These are phyloP conservation scores for Sphaerostilbella broomeana DNA, from an alignment of 2,329 filamentous ascomycete species.

Conservation along the genomic window DNA sequence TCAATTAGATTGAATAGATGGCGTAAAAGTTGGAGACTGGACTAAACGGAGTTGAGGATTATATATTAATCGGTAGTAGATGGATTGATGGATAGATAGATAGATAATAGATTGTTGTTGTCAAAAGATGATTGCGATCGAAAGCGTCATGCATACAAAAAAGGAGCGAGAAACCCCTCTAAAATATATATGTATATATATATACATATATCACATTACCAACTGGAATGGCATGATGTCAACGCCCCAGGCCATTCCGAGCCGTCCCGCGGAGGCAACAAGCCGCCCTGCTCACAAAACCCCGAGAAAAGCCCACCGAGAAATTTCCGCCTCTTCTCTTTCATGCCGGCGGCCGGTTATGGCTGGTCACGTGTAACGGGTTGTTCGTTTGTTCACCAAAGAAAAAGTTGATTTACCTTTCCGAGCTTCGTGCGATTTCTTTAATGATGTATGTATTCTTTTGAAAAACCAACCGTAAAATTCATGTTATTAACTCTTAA, in stretches of 20 bases:
- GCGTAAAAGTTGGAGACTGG: too few species aligned
- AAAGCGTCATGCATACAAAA: too few species aligned
- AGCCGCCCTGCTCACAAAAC: background rate
- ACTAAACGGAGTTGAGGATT: too few species aligned
- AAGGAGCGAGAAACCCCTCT: constrained; percentile 2
- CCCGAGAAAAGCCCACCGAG: constrained; percentile 13
- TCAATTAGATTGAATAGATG: too few species aligned
- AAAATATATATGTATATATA: background rate
- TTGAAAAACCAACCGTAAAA: too few species aligned
- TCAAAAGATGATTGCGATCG: background rate
- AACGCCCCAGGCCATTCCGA: constrained; percentile 8
- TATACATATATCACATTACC: constrained; percentile 8
- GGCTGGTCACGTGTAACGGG: too few species aligned
- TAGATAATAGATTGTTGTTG: background rate
- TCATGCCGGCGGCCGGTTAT: too few species aligned
- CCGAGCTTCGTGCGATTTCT: too few species aligned
- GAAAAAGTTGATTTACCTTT: background rate
- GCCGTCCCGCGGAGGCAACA: constrained; percentile 11
- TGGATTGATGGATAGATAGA: background rate
- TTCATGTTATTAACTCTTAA: too few species aligned
- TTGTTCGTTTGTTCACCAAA: background rate
- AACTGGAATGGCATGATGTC: constrained; percentile 9
- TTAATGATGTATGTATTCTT: too few species aligned
- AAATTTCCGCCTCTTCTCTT: constrained; percentile 10
- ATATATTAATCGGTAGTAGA: background rate